Percentiles rank a stretch among this genome's conserved stretches.
These are phyloP conservation scores for Russula compacta DNA, from an alignment of 768 basidiomycete genomes.

Conservation along the genomic window DNA sequence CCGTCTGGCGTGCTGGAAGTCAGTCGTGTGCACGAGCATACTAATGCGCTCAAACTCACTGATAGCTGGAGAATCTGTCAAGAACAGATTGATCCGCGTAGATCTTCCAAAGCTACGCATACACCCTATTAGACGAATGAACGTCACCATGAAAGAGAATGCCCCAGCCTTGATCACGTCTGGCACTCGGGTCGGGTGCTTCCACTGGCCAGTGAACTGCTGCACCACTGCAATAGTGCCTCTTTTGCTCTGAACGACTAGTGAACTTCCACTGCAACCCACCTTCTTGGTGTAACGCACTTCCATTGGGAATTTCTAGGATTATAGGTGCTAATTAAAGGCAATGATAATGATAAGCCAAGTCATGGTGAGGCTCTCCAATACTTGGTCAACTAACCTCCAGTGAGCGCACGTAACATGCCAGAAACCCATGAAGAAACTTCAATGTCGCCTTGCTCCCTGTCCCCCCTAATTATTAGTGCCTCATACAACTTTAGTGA, in stretches of 20 bases:
- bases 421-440: background rate
- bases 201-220: conserved; percentile 21
- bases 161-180: conserved; percentile 13
- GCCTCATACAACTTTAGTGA: background rate
- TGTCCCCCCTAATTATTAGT: conserved; percentile 17
- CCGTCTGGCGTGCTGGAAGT: conserved; percentile 3
- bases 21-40: background rate
- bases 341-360: background rate
- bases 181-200: conserved; percentile 17
- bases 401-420: conserved; percentile 13
- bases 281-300: conserved; percentile 11
- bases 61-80: conserved; percentile 21
- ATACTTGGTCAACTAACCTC: background rate
- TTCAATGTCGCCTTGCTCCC: conserved; percentile 2
- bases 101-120: conserved; percentile 22
- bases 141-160: background rate
- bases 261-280: background rate
- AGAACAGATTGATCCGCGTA: conserved; percentile 5
- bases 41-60: conserved; percentile 8
- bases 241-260: background rate
- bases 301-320: conserved; percentile 2
- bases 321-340: conserved; percentile 12
- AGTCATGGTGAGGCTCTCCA: background rate
- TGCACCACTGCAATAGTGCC: conserved; percentile 13
- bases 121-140: background rate